Evolutionary conservation across 2,329 filamentous ascomycete species (phyloP).

Genomic region (Stemphylium lycopersici): DNA sequence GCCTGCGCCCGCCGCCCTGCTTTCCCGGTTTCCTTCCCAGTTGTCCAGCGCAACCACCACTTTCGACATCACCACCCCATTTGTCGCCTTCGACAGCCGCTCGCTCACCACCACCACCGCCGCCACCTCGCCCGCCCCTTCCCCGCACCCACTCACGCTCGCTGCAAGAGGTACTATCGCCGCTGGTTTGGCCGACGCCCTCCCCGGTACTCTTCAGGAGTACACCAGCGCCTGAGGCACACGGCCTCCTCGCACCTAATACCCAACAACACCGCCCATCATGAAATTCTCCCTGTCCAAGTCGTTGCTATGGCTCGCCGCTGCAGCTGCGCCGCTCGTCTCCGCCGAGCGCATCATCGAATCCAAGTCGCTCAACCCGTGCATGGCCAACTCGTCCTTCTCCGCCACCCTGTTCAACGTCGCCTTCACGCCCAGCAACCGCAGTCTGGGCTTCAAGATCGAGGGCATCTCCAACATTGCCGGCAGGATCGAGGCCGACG

Average conservation of each 20-base stretch:
- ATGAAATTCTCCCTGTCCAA: constrained; percentile 45
- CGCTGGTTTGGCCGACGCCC: constrained; percentile 45
- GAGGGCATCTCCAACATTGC: constrained; percentile 82
- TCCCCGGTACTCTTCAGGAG: constrained; percentile 38
- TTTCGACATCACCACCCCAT: constrained; percentile 24
- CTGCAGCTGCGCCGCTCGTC: constrained; percentile 54
- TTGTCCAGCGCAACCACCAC: constrained; percentile 28
- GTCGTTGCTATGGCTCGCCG: constrained; percentile 44
- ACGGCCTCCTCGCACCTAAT: constrained; percentile 14
- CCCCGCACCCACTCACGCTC: constrained; percentile 15
- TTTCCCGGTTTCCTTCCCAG: constrained; percentile 44
- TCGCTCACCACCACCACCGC: constrained; percentile 35
- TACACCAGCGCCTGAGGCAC: constrained; percentile 30
- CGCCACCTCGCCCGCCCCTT: constrained; percentile 14
- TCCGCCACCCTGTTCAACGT: constrained; percentile 89
- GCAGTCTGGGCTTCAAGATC: constrained; percentile 74
- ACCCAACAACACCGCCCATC: constrained; percentile 23
- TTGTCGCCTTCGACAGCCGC: constrained; percentile 28
- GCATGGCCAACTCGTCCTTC: constrained; percentile 85
- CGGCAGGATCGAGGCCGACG: constrained; percentile 78
- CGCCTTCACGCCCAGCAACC: constrained; percentile 76
- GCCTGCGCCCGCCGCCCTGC: constrained; percentile 30
- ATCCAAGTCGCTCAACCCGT: constrained; percentile 83
- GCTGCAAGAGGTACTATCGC: constrained; percentile 22
- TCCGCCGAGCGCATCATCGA: constrained; percentile 67